These are phyloP conservation scores for Mortierella sp. DNA, from an alignment of 371 early-diverging fungal species.

Conservation along the genomic window DNA sequence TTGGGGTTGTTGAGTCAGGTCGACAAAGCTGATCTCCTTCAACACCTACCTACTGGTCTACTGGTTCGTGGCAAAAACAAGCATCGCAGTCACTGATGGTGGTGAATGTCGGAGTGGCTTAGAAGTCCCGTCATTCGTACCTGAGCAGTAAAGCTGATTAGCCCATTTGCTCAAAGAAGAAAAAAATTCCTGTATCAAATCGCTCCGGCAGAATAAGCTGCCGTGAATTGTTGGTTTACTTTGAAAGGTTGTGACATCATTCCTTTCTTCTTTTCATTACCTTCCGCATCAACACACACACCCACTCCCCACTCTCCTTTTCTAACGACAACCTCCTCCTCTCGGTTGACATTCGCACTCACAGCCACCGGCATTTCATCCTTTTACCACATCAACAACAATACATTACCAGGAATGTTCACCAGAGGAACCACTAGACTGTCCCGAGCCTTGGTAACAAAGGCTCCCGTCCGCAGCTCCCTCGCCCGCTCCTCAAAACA, in stretches of 20 bases:
- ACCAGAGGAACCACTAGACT: constrained; percentile 1
- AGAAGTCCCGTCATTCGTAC: background rate
- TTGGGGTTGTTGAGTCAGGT: background rate
- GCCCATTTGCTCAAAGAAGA: background rate
- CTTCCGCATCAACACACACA: background rate
- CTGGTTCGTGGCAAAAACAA: constrained; percentile 5
- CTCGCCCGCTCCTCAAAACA: background rate
- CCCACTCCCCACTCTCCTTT: background rate
- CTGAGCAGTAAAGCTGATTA: background rate
- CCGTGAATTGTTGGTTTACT: background rate
- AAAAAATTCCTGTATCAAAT: background rate
- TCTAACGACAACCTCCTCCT: background rate
- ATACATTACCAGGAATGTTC: background rate
- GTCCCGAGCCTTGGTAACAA: constrained; percentile 1
- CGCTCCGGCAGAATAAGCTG: background rate
- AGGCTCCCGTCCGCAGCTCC: background rate
- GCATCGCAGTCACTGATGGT: constrained; percentile 8
- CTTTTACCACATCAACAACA: background rate
- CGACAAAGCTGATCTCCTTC: background rate
- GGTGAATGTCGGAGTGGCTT: background rate
- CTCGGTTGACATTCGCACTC: background rate
- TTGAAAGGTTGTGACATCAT: background rate
- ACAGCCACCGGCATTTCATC: background rate
- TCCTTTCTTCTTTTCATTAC: background rate
- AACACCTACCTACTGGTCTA: too few species aligned